A percentile compares a stretch with the other conserved stretches of the same genome.
phyloP scores from a whole-genome alignment of 306 rosid species.

The Sphenostylis stenocarpa region DNA sequence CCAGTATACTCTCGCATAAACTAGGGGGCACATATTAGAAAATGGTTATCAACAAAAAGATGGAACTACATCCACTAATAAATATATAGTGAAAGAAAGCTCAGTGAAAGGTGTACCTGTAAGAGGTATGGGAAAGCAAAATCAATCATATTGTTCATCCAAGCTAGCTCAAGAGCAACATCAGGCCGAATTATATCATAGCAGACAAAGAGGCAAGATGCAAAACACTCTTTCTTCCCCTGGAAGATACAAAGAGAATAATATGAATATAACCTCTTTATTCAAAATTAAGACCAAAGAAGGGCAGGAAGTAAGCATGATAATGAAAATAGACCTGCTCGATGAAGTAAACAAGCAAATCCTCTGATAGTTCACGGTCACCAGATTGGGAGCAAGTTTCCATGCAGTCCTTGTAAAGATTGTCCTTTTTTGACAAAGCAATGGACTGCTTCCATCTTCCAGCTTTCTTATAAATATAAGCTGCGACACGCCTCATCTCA shows the following conservation, averaged over 20 bases:
- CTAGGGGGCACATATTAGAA: constrained; percentile 28
- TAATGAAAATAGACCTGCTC: constrained; percentile 51
- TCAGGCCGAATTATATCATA: constrained; percentile 73
- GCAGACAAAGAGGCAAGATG: constrained; percentile 86
- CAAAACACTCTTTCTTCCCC: constrained; percentile 90
- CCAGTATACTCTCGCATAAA: constrained; percentile 74
- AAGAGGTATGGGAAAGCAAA: constrained; percentile 77
- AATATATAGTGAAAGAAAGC: background rate
- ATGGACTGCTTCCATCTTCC: constrained; percentile 95
- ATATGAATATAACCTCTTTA: background rate
- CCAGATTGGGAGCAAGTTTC: constrained; percentile 89
- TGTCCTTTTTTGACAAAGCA: constrained; percentile 85
- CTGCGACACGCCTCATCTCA: constrained; percentile 93
- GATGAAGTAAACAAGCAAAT: constrained; percentile 74
- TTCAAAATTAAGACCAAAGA: background rate
- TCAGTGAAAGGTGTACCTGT: constrained; percentile 47
- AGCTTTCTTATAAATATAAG: constrained; percentile 80
- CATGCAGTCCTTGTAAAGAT: constrained; percentile 87
- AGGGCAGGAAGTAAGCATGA: constrained; percentile 9
- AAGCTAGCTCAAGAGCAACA: constrained; percentile 76
- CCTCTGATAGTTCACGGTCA: constrained; percentile 82
- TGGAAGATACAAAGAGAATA: constrained; percentile 25
- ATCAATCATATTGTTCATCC: constrained; percentile 80
- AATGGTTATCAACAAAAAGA: background rate
- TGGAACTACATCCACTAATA: background rate